Evolutionary conservation across 176 grass and related monocot genomes (phyloP), one percentile per base, ranked within the genome.

Genomic region (Eragrostis curvula): DNA sequence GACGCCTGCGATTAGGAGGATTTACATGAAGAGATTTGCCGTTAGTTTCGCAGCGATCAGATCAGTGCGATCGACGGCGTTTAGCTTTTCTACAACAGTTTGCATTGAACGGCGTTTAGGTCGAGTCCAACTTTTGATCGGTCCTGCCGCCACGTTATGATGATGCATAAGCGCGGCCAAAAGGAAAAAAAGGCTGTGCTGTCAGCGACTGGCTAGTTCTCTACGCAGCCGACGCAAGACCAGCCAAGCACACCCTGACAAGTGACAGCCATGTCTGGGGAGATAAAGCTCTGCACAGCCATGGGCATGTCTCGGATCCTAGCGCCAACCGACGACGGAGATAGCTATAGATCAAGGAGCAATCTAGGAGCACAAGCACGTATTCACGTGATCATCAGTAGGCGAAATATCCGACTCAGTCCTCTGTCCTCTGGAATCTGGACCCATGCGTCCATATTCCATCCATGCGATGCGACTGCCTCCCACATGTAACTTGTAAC

Each of bases 1-100:
- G 25, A 92, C 92, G 18, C 85, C 95, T 97, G 88, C 51, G 21
- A 5, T 0, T 28, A 11, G 56, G 15, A 14, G n/a, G n/a, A n/a
- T n/a, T 63, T n/a, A 56, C 59, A 30, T 44, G 3, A 46, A 12
- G n/a, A 51, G 16, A 9, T 12, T 56, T 17, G 27, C 9, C 45
- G 45, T 52, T 68, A 68, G 24, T 9, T 51, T 52, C 3, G 8
- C 0, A 36, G 21, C n/a, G n/a, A n/a, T n/a, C n/a, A n/a, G n/a
- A n/a, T n/a, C n/a, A n/a, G n/a, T n/a, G n/a, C n/a, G n/a, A n/a
- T n/a, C n/a, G n/a, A n/a, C n/a, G n/a, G n/a, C n/a, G n/a, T n/a
- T n/a, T n/a, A n/a, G n/a, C n/a, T n/a, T n/a, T n/a, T n/a, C n/a
- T n/a, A n/a, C n/a, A n/a, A n/a, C n/a, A n/a, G n/a, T n/a, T n/a